Evolutionary conservation across 805 yeast species (phyloP).

Genomic region (Saccharomyces mikatae): DNA sequence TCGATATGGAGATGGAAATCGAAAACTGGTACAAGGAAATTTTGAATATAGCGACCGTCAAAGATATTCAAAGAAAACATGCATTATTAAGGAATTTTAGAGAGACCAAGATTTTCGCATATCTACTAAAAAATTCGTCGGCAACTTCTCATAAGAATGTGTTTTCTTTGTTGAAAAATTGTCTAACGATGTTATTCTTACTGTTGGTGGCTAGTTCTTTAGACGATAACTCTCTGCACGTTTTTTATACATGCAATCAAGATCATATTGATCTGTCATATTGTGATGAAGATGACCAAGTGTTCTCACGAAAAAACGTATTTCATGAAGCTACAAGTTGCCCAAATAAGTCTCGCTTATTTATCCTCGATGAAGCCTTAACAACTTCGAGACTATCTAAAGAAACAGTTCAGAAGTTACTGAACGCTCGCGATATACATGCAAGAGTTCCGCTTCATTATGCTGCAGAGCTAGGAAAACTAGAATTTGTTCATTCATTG

Average conservation of each 20-base stretch:
- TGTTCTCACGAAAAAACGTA: constrained; percentile 57
- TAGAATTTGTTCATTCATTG: constrained; percentile 35
- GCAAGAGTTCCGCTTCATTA: constrained; percentile 84
- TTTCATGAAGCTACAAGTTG: constrained; percentile 58
- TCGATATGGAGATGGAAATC: constrained; percentile 18
- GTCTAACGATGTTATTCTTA: constrained; percentile 62
- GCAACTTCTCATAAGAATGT: constrained; percentile 15
- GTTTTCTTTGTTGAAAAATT: constrained; percentile 13
- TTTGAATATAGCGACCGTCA: constrained; percentile 24
- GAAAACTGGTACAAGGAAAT: constrained; percentile 30
- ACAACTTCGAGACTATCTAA: constrained; percentile 8
- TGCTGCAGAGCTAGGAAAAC: constrained; percentile 57
- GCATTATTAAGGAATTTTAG: constrained; percentile 19
- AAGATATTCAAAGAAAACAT: constrained; percentile 23
- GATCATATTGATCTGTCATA: constrained; percentile 49
- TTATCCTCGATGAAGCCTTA: constrained; percentile 23
- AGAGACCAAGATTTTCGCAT: constrained; percentile 16
- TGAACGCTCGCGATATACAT: constrained; percentile 47
- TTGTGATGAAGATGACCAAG: constrained; percentile 47
- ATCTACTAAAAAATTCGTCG: neutral
- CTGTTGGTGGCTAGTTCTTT: constrained; percentile 58
- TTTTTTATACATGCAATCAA: constrained; percentile 34
- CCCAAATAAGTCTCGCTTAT: constrained; percentile 18
- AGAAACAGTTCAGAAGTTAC: constrained; percentile 18
- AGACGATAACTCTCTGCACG: constrained; percentile 43